Evolutionary conservation across 345 rosid species (phyloP), one percentile per base, ranked within the genome.

Genomic region (Hypericum androsaemum): DNA sequence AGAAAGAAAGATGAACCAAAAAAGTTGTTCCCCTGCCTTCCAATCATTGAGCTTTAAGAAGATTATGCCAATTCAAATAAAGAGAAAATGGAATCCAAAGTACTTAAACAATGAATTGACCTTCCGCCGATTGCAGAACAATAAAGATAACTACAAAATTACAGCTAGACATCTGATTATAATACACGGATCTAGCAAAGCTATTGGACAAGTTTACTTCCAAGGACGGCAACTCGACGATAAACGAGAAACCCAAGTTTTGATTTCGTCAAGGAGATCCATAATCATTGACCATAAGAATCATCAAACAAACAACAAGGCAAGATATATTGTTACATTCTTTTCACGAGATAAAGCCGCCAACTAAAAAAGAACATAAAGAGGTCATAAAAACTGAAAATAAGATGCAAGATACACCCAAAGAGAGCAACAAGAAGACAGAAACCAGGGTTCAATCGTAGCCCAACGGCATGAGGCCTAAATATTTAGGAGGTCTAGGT

Each of bases 21-120:
- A 44, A 64, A 43, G 59, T 40, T 17, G 48, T 68, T 58, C 73
- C 67, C 41, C 42, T 69, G 32, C 32, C 32, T 60, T 56, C 61
- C 67, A 83, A 83, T 80, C 66, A 80, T 78, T 72, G 66, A 22
- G 50, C 58, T 50, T 61, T 45, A 22, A 53, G 64, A 75, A 74
- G 50, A 55, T 54, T 56, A 70, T 58, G 77, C 64, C 74, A 70
- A 70, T 62, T 67, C 70, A 73, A 67, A 72, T 22, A 66, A 58
- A 49, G 52, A 43, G 36, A 54, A 65, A 22, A 50, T 50, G 60
- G 72, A 65, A 65, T 67, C 63, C 50, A 47, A 42, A 17, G 48
- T 48, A 22, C 59, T 43, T 53, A 72, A 62, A 54, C 65, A 67
- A 53, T 61, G 38, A 45, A 54, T 53, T 63, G 57, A 65, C 65